Evolutionary conservation across 1,284 basidiomycete species (phyloP).

Genomic region (Boletellus deceptivus): DNA sequence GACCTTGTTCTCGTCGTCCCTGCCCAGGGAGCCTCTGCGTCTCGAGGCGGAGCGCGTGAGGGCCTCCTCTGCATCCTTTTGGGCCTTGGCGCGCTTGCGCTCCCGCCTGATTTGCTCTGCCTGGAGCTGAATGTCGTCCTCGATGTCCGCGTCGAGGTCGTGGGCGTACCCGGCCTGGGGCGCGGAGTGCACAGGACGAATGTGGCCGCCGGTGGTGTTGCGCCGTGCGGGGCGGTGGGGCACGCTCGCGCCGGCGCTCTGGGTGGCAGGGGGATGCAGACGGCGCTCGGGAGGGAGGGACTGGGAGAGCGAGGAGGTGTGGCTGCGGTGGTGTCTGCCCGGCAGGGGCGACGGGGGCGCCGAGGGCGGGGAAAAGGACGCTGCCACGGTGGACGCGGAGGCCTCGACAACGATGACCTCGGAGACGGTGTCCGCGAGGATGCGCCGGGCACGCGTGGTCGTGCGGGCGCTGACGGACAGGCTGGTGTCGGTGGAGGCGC

Average conservation of each 20-base stretch:
- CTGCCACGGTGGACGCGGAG: background rate
- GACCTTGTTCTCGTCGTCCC: conserved; percentile 52
- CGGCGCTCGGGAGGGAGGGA: conserved; percentile 45
- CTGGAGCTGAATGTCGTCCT: conserved; percentile 73
- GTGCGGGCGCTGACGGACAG: conserved; percentile 36
- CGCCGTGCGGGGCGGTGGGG: conserved; percentile 47
- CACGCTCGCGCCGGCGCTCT: background rate
- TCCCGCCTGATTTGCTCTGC: conserved; percentile 82
- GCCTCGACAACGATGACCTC: conserved; percentile 12
- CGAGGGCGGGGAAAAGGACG: too few relatives aligned
- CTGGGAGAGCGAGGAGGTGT: conserved; percentile 21
- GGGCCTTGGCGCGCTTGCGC: conserved; percentile 68
- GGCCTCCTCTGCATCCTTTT: conserved; percentile 45
- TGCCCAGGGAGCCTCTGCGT: conserved; percentile 19
- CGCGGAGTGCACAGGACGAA: conserved; percentile 23
- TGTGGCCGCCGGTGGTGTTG: conserved; percentile 50
- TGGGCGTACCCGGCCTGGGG: conserved; percentile 24
- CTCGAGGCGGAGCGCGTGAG: conserved; percentile 38
- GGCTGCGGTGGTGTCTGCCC: conserved; percentile 13
- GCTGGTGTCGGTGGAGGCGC: conserved; percentile 51
- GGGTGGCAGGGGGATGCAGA: conserved; percentile 45
- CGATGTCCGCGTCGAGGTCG: conserved; percentile 38
- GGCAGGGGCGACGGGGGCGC: background rate
- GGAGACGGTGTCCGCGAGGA: conserved; percentile 15
- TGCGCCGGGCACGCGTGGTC: conserved; percentile 19